Percentiles rank a stretch among this genome's conserved stretches.
Evolutionary conservation across 768 basidiomycete genomes (phyloP).

Genomic region (Tremella mesenterica): DNA sequence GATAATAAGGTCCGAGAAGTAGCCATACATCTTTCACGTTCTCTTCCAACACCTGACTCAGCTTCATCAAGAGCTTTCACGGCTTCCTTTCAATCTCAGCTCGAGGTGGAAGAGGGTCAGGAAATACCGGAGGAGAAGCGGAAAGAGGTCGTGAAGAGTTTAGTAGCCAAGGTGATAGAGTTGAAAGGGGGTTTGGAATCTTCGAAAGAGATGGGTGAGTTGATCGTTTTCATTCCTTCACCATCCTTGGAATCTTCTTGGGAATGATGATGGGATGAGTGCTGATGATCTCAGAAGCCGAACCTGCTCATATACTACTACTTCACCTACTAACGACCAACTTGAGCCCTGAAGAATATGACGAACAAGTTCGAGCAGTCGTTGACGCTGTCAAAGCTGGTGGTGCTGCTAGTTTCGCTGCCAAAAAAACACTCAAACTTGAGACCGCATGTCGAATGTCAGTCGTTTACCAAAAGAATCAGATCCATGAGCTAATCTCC

Average conservation of each 20-base stretch:
- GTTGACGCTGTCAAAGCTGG: conserved; percentile 29
- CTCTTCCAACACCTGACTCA: conserved; percentile 28
- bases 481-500: not conserved
- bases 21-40: conserved; percentile 33
- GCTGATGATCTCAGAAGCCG: conserved; percentile 30
- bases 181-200: conserved; percentile 36
- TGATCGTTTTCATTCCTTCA: not conserved
- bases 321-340: conserved; percentile 26
- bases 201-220: conserved; percentile 39
- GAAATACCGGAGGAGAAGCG: conserved; percentile 21
- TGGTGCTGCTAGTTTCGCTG: conserved; percentile 15
- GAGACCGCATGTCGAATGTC: conserved; percentile 40
- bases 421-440: conserved; percentile 16
- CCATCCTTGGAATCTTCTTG: too few relatives aligned
- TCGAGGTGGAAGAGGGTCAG: conserved; percentile 20
- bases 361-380: conserved; percentile 13
- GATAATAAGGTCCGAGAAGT: conserved; percentile 33
- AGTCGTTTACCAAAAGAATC: conserved; percentile 3
- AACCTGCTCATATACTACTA: conserved; percentile 36
- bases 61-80: conserved; percentile 26
- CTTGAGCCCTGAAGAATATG: conserved; percentile 23
- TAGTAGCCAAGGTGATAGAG: conserved; percentile 33
- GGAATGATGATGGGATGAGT: not conserved
- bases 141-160: conserved; percentile 24
- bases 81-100: conserved; percentile 19